Conservation (phyloP, 179 eudicot genomes). For the Spergularia azorica region DNA sequence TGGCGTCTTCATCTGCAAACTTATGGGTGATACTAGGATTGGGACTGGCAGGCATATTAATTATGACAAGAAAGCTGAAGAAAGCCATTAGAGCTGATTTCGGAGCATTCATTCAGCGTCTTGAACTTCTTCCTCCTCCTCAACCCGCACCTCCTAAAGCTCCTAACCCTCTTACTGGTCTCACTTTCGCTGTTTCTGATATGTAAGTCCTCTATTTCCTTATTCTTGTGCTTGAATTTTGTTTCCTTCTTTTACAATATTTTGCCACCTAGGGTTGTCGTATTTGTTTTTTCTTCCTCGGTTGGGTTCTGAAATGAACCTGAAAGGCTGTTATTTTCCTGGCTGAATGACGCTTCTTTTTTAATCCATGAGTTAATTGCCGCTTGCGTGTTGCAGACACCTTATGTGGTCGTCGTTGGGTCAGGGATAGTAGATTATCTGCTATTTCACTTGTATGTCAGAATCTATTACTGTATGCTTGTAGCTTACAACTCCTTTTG, state of each 20-base stretch:
- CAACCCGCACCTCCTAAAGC: slow-evolving; percentile 99
- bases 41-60: slow-evolving; percentile 83
- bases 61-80: slow-evolving; percentile 74
- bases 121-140: slow-evolving; percentile 89
- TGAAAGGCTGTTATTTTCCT: background rate
- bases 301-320: background rate
- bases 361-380: background rate
- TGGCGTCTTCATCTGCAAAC: slow-evolving; percentile 77
- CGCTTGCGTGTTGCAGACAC: too few relatives aligned
- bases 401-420: too few relatives aligned
- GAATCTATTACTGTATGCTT: too few relatives aligned
- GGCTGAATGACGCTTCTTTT: background rate
- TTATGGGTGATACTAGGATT: slow-evolving; percentile 87
- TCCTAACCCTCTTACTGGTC: slow-evolving; percentile 77
- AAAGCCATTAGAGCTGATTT: slow-evolving; percentile 64
- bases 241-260: background rate
- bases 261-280: slow-evolving; percentile 2
- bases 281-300: background rate
- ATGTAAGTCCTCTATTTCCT: slow-evolving; percentile 43
- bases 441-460: too few relatives aligned
- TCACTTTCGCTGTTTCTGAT: slow-evolving; percentile 88
- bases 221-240: background rate
- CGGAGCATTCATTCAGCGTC: slow-evolving; percentile 70
- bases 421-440: too few relatives aligned
- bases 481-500: too few relatives aligned